These are phyloP conservation scores for Mycena haematopus DNA, from an alignment of 768 basidiomycete species.

Conservation along the genomic window DNA sequence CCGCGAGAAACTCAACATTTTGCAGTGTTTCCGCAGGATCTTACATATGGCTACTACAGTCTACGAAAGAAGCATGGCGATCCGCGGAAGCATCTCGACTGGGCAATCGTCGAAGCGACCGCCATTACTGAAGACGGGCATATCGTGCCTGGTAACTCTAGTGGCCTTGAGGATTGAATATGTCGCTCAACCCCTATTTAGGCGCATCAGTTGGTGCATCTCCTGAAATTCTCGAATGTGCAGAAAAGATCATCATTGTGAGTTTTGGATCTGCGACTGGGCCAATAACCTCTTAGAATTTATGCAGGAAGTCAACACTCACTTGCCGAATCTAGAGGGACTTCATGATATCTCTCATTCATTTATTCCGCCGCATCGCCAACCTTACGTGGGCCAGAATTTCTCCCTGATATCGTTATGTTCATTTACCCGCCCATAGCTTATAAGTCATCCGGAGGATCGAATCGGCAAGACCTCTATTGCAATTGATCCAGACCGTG, in stretches of 20 bases:
- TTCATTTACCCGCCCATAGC: slow-evolving; percentile 32
- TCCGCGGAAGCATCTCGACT: slow-evolving; percentile 50
- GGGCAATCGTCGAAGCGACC: slow-evolving; percentile 58
- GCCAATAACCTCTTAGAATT: background rate
- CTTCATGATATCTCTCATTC: slow-evolving; percentile 56
- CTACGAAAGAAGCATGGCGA: slow-evolving; percentile 52
- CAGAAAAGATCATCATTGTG: slow-evolving; percentile 55
- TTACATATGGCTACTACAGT: slow-evolving; percentile 55
- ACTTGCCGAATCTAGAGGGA: slow-evolving; percentile 52
- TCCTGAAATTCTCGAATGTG: slow-evolving; percentile 54
- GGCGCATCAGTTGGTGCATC: slow-evolving; percentile 56
- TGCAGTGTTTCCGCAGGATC: slow-evolving; percentile 56
- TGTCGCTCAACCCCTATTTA: slow-evolving; percentile 1
- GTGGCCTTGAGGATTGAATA: background rate
- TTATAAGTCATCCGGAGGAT: slow-evolving; percentile 51
- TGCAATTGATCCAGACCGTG: slow-evolving; percentile 54
- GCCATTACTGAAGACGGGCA: slow-evolving; percentile 55
- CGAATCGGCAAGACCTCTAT: slow-evolving; percentile 53
- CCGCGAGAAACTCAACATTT: background rate
- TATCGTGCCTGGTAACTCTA: slow-evolving; percentile 47
- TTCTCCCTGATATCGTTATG: background rate
- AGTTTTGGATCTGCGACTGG: background rate
- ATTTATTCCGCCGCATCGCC: slow-evolving; percentile 49
- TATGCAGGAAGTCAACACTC: slow-evolving; percentile 50
- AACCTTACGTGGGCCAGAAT: slow-evolving; percentile 36